Base-by-base conservation (phyloP, 768 basidiomycete genomes). In the Hygrocybe coccinea region DNA sequence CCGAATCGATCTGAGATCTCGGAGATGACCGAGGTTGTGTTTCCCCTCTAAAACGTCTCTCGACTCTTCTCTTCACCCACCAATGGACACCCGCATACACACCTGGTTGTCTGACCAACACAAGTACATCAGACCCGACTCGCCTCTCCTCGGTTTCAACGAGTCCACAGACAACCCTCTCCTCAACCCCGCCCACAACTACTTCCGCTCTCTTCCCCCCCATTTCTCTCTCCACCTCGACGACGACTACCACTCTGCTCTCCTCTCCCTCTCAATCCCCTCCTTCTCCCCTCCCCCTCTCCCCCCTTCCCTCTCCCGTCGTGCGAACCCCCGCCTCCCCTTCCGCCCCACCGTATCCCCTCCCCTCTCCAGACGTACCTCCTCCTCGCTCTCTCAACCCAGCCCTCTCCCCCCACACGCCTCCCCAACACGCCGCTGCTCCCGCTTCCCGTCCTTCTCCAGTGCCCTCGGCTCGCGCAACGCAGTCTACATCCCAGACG, bases 81-180 rank as follows among this genome's bases (percentile, higher is more conserved):
- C n/a, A n/a, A 29, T 29, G 29, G 29, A 29, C 29, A 29, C 29
- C 21, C 15, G 35, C 22, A 33, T 22, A 25, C 34, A 11, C 29
- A n/a, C 22, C 35, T 22, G n/a, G 11, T 10, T 17, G 3, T 19
- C 8, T 38, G 12, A 17, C 15, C 37, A 8, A 6, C 5, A 38
- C 8, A 45, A 29, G 38, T n/a, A 14, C 22, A 17, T 47, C 25
- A 37, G 52, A 19, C 22, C 38, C 3, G 52, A 53, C n/a, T 53
- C 52, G 7, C 52, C 52, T 12, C 24, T 44, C 29, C 52, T 53
- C 29, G 52, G 52, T 33, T 53, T 41, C 38, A 2, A 24, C 39
- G 41, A 37, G 9, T 8, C n/a, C n/a, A n/a, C n/a, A n/a, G n/a
- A 3, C 8, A 38, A 53, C 17, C 52, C 52, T 15, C 52, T 53